These are phyloP conservation scores for Drosera spatulata DNA, from an alignment of 179 eudicot species.

Conservation along the genomic window DNA sequence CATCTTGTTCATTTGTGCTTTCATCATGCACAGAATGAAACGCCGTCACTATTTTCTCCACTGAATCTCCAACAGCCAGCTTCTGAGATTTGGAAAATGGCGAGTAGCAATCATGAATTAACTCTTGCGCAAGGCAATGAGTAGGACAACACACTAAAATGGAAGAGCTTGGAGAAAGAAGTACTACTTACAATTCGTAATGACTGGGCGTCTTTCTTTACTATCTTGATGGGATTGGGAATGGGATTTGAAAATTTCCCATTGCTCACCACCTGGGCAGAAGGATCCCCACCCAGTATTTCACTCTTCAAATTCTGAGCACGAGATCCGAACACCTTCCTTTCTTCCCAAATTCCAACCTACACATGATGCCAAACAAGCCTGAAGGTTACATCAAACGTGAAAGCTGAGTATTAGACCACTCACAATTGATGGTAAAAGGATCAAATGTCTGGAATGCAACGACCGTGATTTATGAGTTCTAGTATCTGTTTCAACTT, in stretches of 20 bases:
- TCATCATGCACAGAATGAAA: slow-evolving; percentile 67
- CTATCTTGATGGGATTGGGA: slow-evolving; percentile 67
- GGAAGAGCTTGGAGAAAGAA: slow-evolving; percentile 1
- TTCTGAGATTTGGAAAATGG: slow-evolving; percentile 40
- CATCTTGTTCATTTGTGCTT: slow-evolving; percentile 47
- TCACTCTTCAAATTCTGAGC: slow-evolving; percentile 77
- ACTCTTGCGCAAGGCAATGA: slow-evolving; percentile 2
- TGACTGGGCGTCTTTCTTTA: slow-evolving; percentile 80
- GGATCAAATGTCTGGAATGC: background rate
- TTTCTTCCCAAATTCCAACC: slow-evolving; percentile 88
- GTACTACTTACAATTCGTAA: slow-evolving; percentile 61
- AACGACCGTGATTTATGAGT: no score
- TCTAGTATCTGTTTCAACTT: no score
- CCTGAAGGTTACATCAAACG: slow-evolving; percentile 1
- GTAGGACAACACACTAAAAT: slow-evolving; percentile 6
- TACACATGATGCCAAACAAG: slow-evolving; percentile 9
- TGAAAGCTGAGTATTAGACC: background rate
- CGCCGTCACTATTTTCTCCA: slow-evolving; percentile 73
- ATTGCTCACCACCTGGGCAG: slow-evolving; percentile 37
- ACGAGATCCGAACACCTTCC: slow-evolving; percentile 95
- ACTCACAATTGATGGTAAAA: background rate
- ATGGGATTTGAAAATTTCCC: slow-evolving; percentile 63
- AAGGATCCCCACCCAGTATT: slow-evolving; percentile 49
- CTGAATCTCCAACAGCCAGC: slow-evolving; percentile 71
- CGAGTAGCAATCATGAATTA: slow-evolving; percentile 3